Percentiles rank a stretch among this genome's conserved stretches.
phyloP scores from a whole-genome alignment of 2,329 filamentous ascomycete species.

The Botryotinia convoluta region DNA sequence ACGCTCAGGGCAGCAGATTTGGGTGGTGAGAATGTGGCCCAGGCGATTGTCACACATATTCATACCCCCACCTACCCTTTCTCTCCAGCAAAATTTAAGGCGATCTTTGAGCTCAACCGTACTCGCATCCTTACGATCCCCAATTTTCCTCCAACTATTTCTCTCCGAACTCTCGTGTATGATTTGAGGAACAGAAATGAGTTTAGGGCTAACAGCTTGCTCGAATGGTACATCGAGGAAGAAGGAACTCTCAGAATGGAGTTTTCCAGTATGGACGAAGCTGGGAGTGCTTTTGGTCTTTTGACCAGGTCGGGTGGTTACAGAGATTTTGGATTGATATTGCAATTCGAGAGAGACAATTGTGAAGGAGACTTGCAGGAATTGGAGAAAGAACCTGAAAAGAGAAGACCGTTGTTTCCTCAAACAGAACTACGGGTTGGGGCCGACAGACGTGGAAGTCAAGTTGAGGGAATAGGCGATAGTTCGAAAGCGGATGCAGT shows the following conservation, averaged over 20 bases:
- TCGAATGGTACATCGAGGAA: constrained; percentile 31
- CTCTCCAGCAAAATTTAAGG: not conserved
- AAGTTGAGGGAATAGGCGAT: constrained; percentile 15
- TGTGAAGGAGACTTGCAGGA: constrained; percentile 32
- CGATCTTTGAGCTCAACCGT: constrained; percentile 2
- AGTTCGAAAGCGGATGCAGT: not conserved
- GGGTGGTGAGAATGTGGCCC: not conserved
- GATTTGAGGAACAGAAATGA: constrained; percentile 20
- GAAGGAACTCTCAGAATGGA: constrained; percentile 27
- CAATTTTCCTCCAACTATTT: constrained; percentile 21
- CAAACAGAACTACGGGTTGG: not conserved
- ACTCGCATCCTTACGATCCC: constrained; percentile 28
- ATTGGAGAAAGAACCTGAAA: constrained; percentile 18
- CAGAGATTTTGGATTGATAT: constrained; percentile 18
- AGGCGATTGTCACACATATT: constrained; percentile 25
- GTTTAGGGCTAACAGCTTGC: constrained; percentile 19
- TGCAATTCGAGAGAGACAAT: constrained; percentile 29
- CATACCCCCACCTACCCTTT: constrained; percentile 32
- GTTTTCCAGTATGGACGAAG: constrained; percentile 28
- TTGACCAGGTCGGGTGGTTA: constrained; percentile 24
- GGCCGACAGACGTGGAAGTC: not conserved
- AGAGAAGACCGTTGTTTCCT: constrained; percentile 7
- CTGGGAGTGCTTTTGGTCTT: constrained; percentile 25
- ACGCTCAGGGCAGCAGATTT: constrained; percentile 15
- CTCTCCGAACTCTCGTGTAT: constrained; percentile 20